Evolutionary conservation across 169 alveolate genomes (phyloP).

Genomic region (Theileria parva): DNA sequence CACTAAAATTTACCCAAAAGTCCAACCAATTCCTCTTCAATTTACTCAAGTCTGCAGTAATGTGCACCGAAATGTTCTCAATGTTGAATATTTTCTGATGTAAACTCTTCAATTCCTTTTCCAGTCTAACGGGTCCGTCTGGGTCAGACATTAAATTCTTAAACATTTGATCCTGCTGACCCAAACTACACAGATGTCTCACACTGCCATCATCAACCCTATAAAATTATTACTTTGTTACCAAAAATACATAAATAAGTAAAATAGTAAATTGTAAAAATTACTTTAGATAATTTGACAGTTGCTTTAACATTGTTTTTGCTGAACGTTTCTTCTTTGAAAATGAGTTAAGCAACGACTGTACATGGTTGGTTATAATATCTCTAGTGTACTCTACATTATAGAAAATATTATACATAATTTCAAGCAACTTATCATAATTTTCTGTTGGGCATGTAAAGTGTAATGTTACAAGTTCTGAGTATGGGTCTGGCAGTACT

Average conservation of each 20-base stretch:
- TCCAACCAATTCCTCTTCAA: slow-evolving; percentile 34
- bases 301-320: slow-evolving; percentile 35
- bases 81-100: slow-evolving; percentile 33
- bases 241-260: background rate
- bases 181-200: slow-evolving; percentile 42
- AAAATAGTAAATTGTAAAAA: background rate
- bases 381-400: slow-evolving; percentile 35
- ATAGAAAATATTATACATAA: slow-evolving; percentile 53
- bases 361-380: slow-evolving; percentile 26
- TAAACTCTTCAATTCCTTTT: slow-evolving; percentile 10
- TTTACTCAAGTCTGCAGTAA: slow-evolving; percentile 29
- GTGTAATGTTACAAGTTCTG: slow-evolving; percentile 45
- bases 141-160: slow-evolving; percentile 5
- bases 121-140: background rate
- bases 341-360: slow-evolving; percentile 37
- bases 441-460: slow-evolving; percentile 56
- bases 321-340: slow-evolving; percentile 59
- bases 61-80: slow-evolving; percentile 46
- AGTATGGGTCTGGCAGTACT: slow-evolving; percentile 51
- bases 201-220: slow-evolving; percentile 19
- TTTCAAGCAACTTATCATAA: slow-evolving; percentile 37
- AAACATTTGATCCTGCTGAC: slow-evolving; percentile 40
- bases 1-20: slow-evolving; percentile 49
- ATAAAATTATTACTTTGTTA: background rate
- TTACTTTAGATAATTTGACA: slow-evolving; percentile 26